Percentiles rank a stretch among this genome's conserved stretches.
Evolutionary conservation across 1,284 basidiomycete species (phyloP).

Genomic region (Ceratobasidium sp.): DNA sequence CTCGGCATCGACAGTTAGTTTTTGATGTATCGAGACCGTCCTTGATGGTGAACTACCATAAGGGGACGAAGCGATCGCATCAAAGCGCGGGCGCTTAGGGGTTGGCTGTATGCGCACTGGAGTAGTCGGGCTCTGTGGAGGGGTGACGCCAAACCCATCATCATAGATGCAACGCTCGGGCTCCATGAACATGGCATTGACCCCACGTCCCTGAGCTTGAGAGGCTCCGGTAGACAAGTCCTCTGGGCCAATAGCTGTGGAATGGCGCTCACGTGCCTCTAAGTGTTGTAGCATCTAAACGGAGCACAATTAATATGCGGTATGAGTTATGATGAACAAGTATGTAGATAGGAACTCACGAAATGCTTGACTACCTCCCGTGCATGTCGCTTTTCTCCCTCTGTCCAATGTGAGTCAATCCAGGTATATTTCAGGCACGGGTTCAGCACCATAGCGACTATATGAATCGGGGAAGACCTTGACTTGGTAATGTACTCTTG

Average conservation of each 20-base stretch:
- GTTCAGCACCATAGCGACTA: slow-evolving; percentile 13
- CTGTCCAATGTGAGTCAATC: slow-evolving; percentile 25
- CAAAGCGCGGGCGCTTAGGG: no score
- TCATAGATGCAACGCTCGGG: background rate
- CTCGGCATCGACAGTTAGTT: background rate
- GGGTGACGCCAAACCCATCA: background rate
- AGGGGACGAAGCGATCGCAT: background rate
- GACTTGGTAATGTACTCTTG: slow-evolving; percentile 10
- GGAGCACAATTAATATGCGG: background rate
- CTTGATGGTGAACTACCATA: background rate
- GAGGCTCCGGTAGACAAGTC: background rate
- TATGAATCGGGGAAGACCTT: slow-evolving; percentile 2
- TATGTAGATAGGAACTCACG: background rate
- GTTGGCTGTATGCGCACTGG: background rate
- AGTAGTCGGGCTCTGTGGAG: background rate
- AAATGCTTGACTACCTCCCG: background rate
- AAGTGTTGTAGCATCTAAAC: background rate
- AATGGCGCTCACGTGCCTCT: background rate
- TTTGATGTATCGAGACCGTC: background rate
- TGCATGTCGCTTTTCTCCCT: background rate
- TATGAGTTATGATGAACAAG: background rate
- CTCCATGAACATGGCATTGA: background rate
- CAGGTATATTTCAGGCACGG: slow-evolving; percentile 21
- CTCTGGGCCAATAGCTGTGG: background rate
- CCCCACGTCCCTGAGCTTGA: background rate